Evolutionary conservation across 1,139 yeast genomes (phyloP), one percentile per base, ranked within the genome.

Genomic region (Saccharomyces hybrid): DNA sequence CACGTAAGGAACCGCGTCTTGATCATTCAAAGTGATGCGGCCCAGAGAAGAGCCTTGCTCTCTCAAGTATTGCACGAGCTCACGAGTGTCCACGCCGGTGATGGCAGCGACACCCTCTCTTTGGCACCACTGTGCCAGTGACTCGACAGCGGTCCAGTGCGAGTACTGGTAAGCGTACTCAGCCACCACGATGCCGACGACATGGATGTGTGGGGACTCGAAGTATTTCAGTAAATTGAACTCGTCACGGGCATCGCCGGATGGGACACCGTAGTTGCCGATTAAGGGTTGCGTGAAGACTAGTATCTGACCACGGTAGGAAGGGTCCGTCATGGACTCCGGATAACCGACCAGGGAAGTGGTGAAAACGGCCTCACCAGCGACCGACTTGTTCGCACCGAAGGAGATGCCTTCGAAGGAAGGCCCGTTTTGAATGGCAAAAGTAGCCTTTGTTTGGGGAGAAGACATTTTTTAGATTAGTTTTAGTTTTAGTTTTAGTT

Each of bases 71-170:
- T 95, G 82, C 55, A 93, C 98, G 64, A 93, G 82, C 57, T 93
- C 88, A 75, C 99, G 86, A 59, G 99, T 93, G 73, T 93, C 99
- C 54, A 93, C 96, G 57, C 97, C 99, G 46, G 96, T 83, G 64
- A 93, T 87, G 54, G 97, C 99, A 56, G 98, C 96, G 55, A 93
- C 95, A 44, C 96, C 96, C 63, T 90, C 95, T 70, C 96, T 84
- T 73, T 88, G 82, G 76, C 99, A 93, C 98, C 98, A 93, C 65
- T 87, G 88, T 61, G 88, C 88, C 57, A 93, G 79, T 26, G 96
- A 86, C 75, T 93, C 98, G 47, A 93, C 96, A 3, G 99, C 99
- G 47, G 98, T 91, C 99, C 99, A 93, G 73, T 93, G 99, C 24
- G 96, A 88, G 74, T 93, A 89, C 71, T 89, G 82, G 78, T 91